A percentile compares a stretch with the other conserved stretches of the same genome.
Evolutionary conservation across 176 grass and related monocot genomes (phyloP).

Genomic region (Saccharum spontaneum): DNA sequence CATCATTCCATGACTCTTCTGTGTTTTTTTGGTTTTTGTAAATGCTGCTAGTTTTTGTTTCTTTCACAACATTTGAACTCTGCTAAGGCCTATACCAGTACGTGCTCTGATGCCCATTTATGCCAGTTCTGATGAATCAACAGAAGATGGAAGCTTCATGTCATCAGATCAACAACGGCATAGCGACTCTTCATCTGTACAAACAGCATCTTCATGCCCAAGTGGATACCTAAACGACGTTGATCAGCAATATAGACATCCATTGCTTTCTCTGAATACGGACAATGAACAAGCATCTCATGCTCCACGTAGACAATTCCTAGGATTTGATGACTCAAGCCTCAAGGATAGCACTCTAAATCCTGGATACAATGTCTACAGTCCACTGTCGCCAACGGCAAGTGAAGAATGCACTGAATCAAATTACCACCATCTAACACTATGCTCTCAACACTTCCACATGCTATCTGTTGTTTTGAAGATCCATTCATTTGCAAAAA

Average conservation of each 20-base stretch:
- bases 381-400: constrained; percentile 12
- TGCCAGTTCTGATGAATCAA: constrained; percentile 37
- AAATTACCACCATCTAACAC: constrained; percentile 23
- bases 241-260: constrained; percentile 27
- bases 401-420: constrained; percentile 33
- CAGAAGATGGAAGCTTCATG: constrained; percentile 36
- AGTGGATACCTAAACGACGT: constrained; percentile 38
- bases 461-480: not conserved
- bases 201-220: constrained; percentile 52
- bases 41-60: constrained; percentile 10
- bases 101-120: constrained; percentile 21
- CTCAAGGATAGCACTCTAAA: constrained; percentile 28
- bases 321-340: constrained; percentile 32
- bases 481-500: constrained; percentile 5
- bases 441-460: constrained; percentile 35
- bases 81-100: constrained; percentile 26
- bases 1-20: not conserved
- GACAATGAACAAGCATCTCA: constrained; percentile 18
- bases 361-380: constrained; percentile 28
- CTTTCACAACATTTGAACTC: constrained; percentile 21
- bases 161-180: constrained; percentile 34
- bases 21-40: not conserved
- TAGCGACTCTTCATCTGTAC: constrained; percentile 27
- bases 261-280: constrained; percentile 26
- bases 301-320: constrained; percentile 22